Evolutionary conservation across 2,329 filamentous ascomycete species (phyloP).

Genomic region (Leptographium wingfieldii): DNA sequence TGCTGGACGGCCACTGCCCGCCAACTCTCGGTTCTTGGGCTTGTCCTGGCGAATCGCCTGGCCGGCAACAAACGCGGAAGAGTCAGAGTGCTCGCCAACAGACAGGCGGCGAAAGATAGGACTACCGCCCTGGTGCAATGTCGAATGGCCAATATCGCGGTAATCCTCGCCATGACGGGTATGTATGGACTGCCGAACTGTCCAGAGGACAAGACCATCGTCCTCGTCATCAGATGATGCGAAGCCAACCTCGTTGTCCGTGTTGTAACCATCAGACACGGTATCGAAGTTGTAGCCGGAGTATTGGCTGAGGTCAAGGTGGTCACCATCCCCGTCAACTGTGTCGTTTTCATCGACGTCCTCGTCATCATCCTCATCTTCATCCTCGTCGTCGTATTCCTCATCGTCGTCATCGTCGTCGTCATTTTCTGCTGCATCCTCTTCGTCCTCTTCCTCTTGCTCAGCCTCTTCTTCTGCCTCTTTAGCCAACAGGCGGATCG

Average conservation of each 20-base stretch:
- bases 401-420: conserved; percentile 38
- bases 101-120: conserved; percentile 17
- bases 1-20: conserved; percentile 45
- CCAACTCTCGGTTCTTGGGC: conserved; percentile 23
- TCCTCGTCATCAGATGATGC: conserved; percentile 57
- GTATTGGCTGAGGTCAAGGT: conserved; percentile 12
- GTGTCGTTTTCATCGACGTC: conserved; percentile 32
- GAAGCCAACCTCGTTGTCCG: conserved; percentile 56
- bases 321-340: conserved; percentile 33
- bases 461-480: conserved; percentile 86
- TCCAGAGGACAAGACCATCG: conserved; percentile 54
- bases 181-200: conserved; percentile 24
- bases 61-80: conserved; percentile 44
- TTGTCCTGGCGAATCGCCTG: conserved; percentile 20
- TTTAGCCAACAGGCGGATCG: conserved; percentile 70
- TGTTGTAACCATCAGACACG: conserved; percentile 58
- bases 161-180: conserved; percentile 4
- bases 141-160: conserved; percentile 17
- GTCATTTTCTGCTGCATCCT: conserved; percentile 37
- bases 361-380: conserved; percentile 14
- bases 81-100: conserved; percentile 40
- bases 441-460: conserved; percentile 48
- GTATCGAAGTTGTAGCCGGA: conserved; percentile 48
- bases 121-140: conserved; percentile 25
- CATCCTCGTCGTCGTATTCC: conserved; percentile 22